These are phyloP conservation scores for Plasmodium vinckei DNA, from an alignment of 169 alveolate genomes.

Conservation along the genomic window DNA sequence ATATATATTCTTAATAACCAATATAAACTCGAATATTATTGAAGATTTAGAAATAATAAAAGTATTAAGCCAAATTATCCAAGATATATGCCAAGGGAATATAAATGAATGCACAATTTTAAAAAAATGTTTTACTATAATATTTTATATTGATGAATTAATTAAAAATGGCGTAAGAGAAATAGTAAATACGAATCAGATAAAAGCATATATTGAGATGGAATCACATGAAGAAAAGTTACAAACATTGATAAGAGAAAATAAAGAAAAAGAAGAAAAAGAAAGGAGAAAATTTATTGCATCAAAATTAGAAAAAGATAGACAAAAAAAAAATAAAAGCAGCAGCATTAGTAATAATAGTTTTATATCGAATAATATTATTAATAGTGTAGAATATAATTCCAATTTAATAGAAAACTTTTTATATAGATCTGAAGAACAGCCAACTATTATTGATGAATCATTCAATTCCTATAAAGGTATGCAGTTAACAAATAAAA, in stretches of 20 bases:
- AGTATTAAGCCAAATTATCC: slow-evolving; percentile 83
- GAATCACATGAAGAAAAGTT: slow-evolving; percentile 87
- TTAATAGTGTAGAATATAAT: slow-evolving; percentile 37
- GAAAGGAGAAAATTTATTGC: slow-evolving; percentile 91
- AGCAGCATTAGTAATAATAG: slow-evolving; percentile 10
- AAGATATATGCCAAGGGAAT: slow-evolving; percentile 80
- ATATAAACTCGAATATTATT: slow-evolving; percentile 84
- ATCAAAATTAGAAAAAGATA: slow-evolving; percentile 91
- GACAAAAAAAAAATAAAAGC: slow-evolving; percentile 78
- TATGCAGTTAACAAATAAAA: slow-evolving; percentile 36
- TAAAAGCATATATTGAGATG: slow-evolving; percentile 85
- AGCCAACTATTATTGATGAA: slow-evolving; percentile 28
- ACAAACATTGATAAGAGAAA: slow-evolving; percentile 80
- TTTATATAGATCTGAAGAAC: slow-evolving; percentile 49
- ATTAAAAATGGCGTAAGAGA: slow-evolving; percentile 83
- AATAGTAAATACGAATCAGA: slow-evolving; percentile 81
- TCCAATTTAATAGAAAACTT: slow-evolving; percentile 27
- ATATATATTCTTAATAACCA: slow-evolving; percentile 86
- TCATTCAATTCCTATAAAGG: slow-evolving; percentile 47
- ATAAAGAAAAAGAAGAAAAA: slow-evolving; percentile 90
- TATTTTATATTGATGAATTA: slow-evolving; percentile 86
- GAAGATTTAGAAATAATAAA: slow-evolving; percentile 84
- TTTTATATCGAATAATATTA: slow-evolving; percentile 41
- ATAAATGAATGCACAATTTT: slow-evolving; percentile 81
- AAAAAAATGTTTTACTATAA: slow-evolving; percentile 81